Percentiles rank a stretch among this genome's conserved stretches.
phyloP scores from a whole-genome alignment of 108 stramenopile genomes.

The Nitzschia sp. region DNA sequence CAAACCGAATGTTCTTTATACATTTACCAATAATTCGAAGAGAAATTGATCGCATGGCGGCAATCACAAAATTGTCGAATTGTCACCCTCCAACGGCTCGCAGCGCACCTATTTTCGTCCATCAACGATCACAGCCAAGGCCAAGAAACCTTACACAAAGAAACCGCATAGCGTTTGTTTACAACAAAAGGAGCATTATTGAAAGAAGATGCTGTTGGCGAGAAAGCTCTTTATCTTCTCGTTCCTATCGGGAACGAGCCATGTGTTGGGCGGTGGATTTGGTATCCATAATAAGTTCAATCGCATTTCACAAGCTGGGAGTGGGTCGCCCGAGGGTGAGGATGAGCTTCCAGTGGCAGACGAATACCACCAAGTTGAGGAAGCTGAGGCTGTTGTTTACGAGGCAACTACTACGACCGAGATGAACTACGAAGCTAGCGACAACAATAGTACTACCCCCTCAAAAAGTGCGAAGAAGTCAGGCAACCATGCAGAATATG shows the following conservation, averaged over 20 bases:
- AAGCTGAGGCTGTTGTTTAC: neutral
- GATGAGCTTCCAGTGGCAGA: too few relatives aligned
- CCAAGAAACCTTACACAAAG: too few relatives aligned
- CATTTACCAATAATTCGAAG: too few relatives aligned
- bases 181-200: neutral
- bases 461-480: neutral
- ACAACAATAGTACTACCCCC: neutral
- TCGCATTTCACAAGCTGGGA: too few relatives aligned
- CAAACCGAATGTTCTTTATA: too few relatives aligned
- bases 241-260: neutral
- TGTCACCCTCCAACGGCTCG: too few relatives aligned
- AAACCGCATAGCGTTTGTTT: too few relatives aligned
- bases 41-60: too few relatives aligned
- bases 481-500: constrained; percentile 8
- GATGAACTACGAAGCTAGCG: neutral
- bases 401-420: neutral
- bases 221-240: neutral
- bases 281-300: too few relatives aligned
- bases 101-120: neutral
- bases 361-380: too few relatives aligned
- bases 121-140: neutral
- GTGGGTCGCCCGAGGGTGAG: too few relatives aligned
- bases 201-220: neutral
- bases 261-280: neutral
- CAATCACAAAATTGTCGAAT: too few relatives aligned